phyloP scores from a whole-genome alignment of 805 yeast genomes.

The Monosporozyma solicola region DNA sequence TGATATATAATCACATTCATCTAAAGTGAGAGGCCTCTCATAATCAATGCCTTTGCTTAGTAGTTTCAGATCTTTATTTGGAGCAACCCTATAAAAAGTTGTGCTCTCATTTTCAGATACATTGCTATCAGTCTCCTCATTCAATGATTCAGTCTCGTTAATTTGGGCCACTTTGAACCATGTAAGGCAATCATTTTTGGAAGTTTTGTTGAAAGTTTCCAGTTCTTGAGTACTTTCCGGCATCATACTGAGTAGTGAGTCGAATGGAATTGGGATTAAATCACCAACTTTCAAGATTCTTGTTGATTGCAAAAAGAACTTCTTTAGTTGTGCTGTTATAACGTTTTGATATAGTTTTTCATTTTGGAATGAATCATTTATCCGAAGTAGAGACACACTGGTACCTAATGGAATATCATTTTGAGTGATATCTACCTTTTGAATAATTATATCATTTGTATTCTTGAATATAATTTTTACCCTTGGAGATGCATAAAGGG shows the following conservation, averaged over 20 bases:
- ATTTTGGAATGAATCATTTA: slow-evolving; percentile 21
- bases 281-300: slow-evolving; percentile 61
- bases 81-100: slow-evolving; percentile 46
- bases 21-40: slow-evolving; percentile 29
- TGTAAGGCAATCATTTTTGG: slow-evolving; percentile 37
- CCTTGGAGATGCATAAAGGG: slow-evolving; percentile 21
- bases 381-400: slow-evolving; percentile 20
- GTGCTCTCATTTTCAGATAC: slow-evolving; percentile 30
- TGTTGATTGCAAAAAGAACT: slow-evolving; percentile 46
- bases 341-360: slow-evolving; percentile 23
- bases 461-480: slow-evolving; percentile 14
- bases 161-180: slow-evolving; percentile 70
- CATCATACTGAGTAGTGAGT: slow-evolving; percentile 25
- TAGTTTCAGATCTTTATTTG: slow-evolving; percentile 54
- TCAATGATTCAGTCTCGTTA: slow-evolving; percentile 6
- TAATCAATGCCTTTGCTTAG: slow-evolving; percentile 47
- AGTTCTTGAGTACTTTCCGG: neutral
- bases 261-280: slow-evolving; percentile 68
- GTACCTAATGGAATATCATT: slow-evolving; percentile 14
- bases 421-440: slow-evolving; percentile 3
- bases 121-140: slow-evolving; percentile 24
- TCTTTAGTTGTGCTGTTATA: slow-evolving; percentile 49
- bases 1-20: slow-evolving; percentile 34
- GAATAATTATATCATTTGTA: slow-evolving; percentile 4
- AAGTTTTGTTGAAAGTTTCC: slow-evolving; percentile 5